Evolutionary conservation across 2,329 filamentous ascomycete genomes (phyloP), one percentile per base, ranked within the genome.

Genomic region (Saccharata proteae): DNA sequence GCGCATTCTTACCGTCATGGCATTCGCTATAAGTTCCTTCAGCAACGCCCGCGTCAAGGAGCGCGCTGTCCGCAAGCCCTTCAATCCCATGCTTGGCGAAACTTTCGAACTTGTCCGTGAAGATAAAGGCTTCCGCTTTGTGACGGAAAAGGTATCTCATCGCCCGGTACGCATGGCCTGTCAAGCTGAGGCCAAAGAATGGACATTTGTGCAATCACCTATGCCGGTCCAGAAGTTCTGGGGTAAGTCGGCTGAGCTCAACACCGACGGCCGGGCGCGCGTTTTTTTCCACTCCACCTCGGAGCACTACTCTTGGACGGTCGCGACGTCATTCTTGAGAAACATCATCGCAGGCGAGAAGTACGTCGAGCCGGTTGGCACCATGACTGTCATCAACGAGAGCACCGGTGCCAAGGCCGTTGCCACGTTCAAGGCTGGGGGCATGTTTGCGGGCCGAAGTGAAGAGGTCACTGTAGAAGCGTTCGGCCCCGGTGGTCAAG

Each of bases 261-360:
- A 82, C 38, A 96, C 85, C 0, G 88, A 94, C 33, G 90, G 90
- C 3, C 80, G 83, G 16, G 77, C 84, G 3, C 74, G 86, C 29
- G 66, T 94, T 22, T 74, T 77, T 22, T 62, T 98, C 16, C 77
- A 90, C 49, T 68, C 70, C 6, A 71, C 64, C 1, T 80, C 83
- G 33, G 88, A 96, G 51, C 69, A 75, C 38, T 98, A 88, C 60
- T 86, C 77, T 44, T 98, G 85, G 84, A 79, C 71, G 26, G 69
- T 83, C 12, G 84, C 88, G 1, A 93, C 84, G 4, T 83, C 81
- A 42, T 96, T 94, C 58, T 61, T 98, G 33, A 76, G 90, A 28
- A 98, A 98, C 52, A 84, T 98, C 31, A 92, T 98, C 34, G 88
- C 93, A 46, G 90, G 90, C 22, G 90, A 98, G 57, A 98, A 96